Evolutionary conservation across 768 basidiomycete species (phyloP).

Genomic region (Boletus vermiculosoides): DNA sequence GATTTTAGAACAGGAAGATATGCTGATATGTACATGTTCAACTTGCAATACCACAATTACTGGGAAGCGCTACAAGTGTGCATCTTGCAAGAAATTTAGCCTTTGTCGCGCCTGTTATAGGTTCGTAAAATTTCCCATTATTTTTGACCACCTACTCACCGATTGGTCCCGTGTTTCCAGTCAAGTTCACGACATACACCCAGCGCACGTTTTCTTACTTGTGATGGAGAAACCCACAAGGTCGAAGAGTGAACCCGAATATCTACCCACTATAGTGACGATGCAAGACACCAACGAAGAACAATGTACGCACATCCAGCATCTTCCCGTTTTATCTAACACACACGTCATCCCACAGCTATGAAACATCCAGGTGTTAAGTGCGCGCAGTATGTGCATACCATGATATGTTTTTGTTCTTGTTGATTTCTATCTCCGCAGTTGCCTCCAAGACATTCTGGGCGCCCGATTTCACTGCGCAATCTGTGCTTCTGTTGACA

Average conservation of each 20-base stretch:
- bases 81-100: conserved; percentile 74
- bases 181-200: conserved; percentile 90
- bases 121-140: conserved; percentile 37
- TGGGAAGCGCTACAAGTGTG: conserved; percentile 79
- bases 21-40: conserved; percentile 63
- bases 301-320: conserved; percentile 46
- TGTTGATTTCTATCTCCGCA: conserved; percentile 30
- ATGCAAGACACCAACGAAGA: conserved; percentile 51
- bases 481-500: conserved; percentile 80
- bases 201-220: conserved; percentile 79
- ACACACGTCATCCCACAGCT: conserved; percentile 39
- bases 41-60: conserved; percentile 69
- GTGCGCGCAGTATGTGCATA: conserved; percentile 73
- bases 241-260: conserved; percentile 42
- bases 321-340: neutral
- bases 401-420: neutral
- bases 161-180: conserved; percentile 36
- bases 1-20: conserved; percentile 70
- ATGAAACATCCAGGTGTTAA: conserved; percentile 78
- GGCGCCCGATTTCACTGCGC: conserved; percentile 94
- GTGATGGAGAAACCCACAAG: conserved; percentile 63
- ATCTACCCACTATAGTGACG: conserved; percentile 15
- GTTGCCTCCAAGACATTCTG: conserved; percentile 86
- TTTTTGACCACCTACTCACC: neutral
- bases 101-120: conserved; percentile 83